These are phyloP conservation scores for Myriosclerotinia duriaeana DNA, from an alignment of 2,329 filamentous ascomycete genomes.

Conservation along the genomic window DNA sequence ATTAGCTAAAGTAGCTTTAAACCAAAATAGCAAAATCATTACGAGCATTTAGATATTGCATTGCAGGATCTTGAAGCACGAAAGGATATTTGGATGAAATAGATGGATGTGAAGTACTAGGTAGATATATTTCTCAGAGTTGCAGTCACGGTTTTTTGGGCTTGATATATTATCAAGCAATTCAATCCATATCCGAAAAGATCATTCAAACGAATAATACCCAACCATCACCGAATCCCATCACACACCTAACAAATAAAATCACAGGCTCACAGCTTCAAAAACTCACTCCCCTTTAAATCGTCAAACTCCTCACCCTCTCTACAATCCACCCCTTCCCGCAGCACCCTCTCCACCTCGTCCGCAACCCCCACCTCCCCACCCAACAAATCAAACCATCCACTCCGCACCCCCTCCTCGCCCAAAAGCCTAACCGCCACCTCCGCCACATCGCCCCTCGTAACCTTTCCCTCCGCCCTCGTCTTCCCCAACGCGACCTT, in stretches of 20 bases:
- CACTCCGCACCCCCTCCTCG: constrained; percentile 48
- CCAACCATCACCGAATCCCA: not conserved
- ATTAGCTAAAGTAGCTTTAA: not conserved
- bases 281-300: constrained; percentile 31
- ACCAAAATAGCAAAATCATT: not conserved
- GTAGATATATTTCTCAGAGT: too few species aligned
- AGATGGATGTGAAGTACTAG: too few species aligned
- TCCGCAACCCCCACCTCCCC: constrained; percentile 50
- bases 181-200: too few species aligned
- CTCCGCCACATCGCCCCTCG: constrained; percentile 59
- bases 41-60: too few species aligned
- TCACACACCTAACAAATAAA: not conserved
- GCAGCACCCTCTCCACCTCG: constrained; percentile 52
- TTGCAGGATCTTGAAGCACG: too few species aligned
- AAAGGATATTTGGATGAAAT: too few species aligned
- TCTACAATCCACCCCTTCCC: constrained; percentile 51
- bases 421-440: constrained; percentile 56
- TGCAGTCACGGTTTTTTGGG: too few species aligned
- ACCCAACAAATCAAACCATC: constrained; percentile 54
- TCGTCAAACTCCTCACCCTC: constrained; percentile 50
- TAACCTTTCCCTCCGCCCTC: constrained; percentile 43
- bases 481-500: constrained; percentile 46
- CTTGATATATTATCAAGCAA: too few species aligned
- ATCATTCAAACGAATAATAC: too few species aligned
- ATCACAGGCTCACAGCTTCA: constrained; percentile 2